Percentiles rank a stretch among this genome's conserved stretches.
phyloP scores from a whole-genome alignment of 768 basidiomycete species.

The Clitopilus passeckerianus region DNA sequence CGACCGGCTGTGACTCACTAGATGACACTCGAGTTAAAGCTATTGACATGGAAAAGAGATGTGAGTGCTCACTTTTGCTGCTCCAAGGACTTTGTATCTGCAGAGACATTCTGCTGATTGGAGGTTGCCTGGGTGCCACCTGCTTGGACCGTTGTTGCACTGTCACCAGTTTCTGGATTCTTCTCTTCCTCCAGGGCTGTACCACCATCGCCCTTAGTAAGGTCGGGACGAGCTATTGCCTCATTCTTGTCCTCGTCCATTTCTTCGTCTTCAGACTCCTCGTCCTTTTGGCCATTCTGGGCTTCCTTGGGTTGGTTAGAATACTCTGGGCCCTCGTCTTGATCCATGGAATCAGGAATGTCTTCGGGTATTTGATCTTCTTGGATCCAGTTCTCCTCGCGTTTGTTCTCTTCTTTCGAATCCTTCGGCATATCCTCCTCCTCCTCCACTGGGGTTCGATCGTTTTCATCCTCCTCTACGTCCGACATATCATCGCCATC shows the following conservation, averaged over 20 bases:
- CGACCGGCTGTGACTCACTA: background rate
- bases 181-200: slow-evolving; percentile 24
- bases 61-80: slow-evolving; percentile 25
- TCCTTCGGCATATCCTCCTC: slow-evolving; percentile 15
- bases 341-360: slow-evolving; percentile 21
- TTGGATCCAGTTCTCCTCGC: slow-evolving; percentile 13
- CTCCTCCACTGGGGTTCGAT: slow-evolving; percentile 21
- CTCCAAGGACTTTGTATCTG: slow-evolving; percentile 21
- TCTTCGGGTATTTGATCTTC: slow-evolving; percentile 18
- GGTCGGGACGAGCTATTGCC: slow-evolving; percentile 37
- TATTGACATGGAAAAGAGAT: background rate
- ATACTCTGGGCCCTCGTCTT: slow-evolving; percentile 16
- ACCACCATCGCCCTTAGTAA: slow-evolving; percentile 35
- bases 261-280: slow-evolving; percentile 23
- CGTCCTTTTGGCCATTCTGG: slow-evolving; percentile 23
- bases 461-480: slow-evolving; percentile 19
- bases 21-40: background rate
- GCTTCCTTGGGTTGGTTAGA: slow-evolving; percentile 16
- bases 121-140: slow-evolving; percentile 22
- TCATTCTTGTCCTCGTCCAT: slow-evolving; percentile 23
- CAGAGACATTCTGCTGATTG: slow-evolving; percentile 20
- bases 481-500: slow-evolving; percentile 23
- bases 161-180: slow-evolving; percentile 23
- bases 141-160: slow-evolving; percentile 22
- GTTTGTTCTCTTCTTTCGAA: background rate